phyloP scores from a whole-genome alignment of 371 early-diverging fungal genomes.

The Conidiobolus incongruus region DNA sequence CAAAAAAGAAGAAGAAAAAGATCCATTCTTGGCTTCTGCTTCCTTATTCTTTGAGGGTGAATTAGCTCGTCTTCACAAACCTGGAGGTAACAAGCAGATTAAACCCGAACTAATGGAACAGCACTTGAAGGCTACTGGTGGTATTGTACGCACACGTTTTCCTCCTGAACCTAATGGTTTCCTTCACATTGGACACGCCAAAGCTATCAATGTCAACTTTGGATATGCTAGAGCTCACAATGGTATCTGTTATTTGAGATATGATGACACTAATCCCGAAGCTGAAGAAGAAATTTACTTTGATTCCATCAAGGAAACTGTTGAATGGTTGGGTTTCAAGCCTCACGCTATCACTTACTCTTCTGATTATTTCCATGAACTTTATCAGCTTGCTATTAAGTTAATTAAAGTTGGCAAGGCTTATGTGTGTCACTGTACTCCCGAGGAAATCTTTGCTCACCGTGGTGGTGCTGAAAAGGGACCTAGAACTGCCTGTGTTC shows the following conservation, averaged over 20 bases:
- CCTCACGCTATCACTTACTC: slow-evolving; percentile 93
- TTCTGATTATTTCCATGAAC: slow-evolving; percentile 89
- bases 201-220: slow-evolving; percentile 98
- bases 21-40: slow-evolving; percentile 7
- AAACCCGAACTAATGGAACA: slow-evolving; percentile 70
- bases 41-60: slow-evolving; percentile 78
- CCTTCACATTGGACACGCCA: slow-evolving; percentile 98
- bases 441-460: slow-evolving; percentile 76
- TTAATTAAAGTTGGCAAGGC: slow-evolving; percentile 85
- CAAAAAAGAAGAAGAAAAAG: background rate
- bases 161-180: slow-evolving; percentile 99
- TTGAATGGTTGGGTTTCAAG: slow-evolving; percentile 95
- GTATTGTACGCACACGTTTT: slow-evolving; percentile 94
- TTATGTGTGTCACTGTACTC: slow-evolving; percentile 94
- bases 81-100: slow-evolving; percentile 96
- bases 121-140: slow-evolving; percentile 88
- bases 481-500: slow-evolving; percentile 69
- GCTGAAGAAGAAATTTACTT: slow-evolving; percentile 96
- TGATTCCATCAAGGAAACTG: slow-evolving; percentile 81
- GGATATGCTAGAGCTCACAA: slow-evolving; percentile 87
- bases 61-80: slow-evolving; percentile 77
- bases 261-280: slow-evolving; percentile 98
- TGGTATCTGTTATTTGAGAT: slow-evolving; percentile 90
- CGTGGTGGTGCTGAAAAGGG: slow-evolving; percentile 83
- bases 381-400: slow-evolving; percentile 80